Evolutionary conservation across 345 rosid species (phyloP).

Genomic region (Physaria fendleri): DNA sequence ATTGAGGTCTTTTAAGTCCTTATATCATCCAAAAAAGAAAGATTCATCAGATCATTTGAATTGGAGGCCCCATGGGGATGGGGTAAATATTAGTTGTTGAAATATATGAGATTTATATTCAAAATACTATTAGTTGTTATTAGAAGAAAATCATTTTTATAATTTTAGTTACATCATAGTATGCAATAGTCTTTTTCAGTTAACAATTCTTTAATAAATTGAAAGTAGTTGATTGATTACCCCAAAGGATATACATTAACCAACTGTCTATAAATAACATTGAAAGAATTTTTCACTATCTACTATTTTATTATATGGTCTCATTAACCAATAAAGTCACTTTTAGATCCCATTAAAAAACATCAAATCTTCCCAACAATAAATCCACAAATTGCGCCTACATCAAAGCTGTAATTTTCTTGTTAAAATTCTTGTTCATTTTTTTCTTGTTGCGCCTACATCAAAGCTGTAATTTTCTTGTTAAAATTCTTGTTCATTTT

Average conservation of each 20-base stretch:
- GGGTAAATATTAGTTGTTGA: too few species aligned
- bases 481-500: not conserved
- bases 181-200: not conserved
- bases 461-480: not conserved
- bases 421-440: not conserved
- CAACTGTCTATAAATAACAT: not conserved
- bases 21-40: too few species aligned
- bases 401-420: not conserved
- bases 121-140: not conserved
- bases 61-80: slow-evolving; percentile 1
- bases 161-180: too few species aligned
- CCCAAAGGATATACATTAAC: not conserved
- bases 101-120: not conserved
- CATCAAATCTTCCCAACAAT: not conserved
- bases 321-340: not conserved
- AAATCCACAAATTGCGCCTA: slow-evolving; percentile 2
- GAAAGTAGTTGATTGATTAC: not conserved
- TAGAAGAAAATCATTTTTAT: not conserved
- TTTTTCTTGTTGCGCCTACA: too few species aligned
- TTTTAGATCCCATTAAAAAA: too few species aligned
- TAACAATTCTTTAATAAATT: not conserved
- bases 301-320: not conserved
- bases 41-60: not conserved
- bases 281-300: not conserved
- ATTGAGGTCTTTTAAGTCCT: not conserved